Evolutionary conservation across 768 basidiomycete species (phyloP), one percentile per base, ranked within the genome.

Genomic region (Amanita rubescens): DNA sequence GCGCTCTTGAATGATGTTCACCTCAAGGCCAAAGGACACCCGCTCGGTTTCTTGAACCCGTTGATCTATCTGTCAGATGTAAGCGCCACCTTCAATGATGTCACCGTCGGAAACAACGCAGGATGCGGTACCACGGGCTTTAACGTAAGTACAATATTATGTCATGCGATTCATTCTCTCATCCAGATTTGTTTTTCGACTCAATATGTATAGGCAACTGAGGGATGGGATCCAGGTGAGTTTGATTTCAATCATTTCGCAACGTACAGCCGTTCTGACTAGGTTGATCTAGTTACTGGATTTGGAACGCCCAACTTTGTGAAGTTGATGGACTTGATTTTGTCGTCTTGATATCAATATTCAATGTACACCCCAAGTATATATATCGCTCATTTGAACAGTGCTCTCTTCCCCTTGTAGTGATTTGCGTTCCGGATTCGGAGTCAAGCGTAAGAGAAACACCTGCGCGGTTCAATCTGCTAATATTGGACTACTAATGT

Each of bases 11-110:
- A 85, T 48, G 81, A 86, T 48, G 78, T 72, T 5, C 74, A 81
- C 14, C 57, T 84, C 25, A 62, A 60, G 2, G 71, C 69, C 0
- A 70, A 71, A 0, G 69, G 70, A n/a, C 59, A 68, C 5, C 45
- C 81, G 14, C 66, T 85, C 1, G 84, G 82, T 5, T 85, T 84
- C 69, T 68, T 87, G 57, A 85, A 85, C 61, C 83, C 82, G 0
- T 69, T 83, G 49, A 54, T 85, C 7, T 85, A 85, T 58, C 61
- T 63, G 63, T 64, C 65, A n/a, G 67, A 60, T 39, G 71, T 67
- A 1, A 53, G 64, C 15, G 49, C 53, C 6, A 74, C 67, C 0
- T 69, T 85, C 53, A 81, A 80, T 55, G 83, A 85, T 51, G 78
- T 85, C 55, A 79, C 77, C 0, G 49, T 61, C 24, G 83, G 84